Conservation (phyloP, 306 rosid genomes). For the Ochetophila trinervis region DNA sequence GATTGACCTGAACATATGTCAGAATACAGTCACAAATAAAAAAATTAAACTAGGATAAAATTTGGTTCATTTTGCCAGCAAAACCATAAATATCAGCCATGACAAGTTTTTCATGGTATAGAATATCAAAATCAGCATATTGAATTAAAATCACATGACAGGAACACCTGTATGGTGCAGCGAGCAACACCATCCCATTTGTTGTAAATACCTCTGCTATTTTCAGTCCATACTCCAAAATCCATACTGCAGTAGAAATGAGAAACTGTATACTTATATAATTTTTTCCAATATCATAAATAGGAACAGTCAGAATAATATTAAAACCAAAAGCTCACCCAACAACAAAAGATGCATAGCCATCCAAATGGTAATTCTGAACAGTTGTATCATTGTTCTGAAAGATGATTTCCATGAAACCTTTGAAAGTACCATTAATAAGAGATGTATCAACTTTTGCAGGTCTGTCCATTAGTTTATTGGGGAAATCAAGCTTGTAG, state of each 20-base stretch:
- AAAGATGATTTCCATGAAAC: constrained; percentile 80
- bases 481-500: constrained; percentile 81
- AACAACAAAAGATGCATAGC: constrained; percentile 75
- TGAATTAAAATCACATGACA: neutral
- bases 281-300: constrained; percentile 3
- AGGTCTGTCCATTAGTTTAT: constrained; percentile 62
- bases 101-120: neutral
- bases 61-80: neutral
- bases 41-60: too few species aligned
- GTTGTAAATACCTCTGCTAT: constrained; percentile 76
- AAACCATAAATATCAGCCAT: neutral
- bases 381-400: constrained; percentile 80
- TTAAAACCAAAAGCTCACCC: constrained; percentile 58
- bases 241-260: constrained; percentile 68
- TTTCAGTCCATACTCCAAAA: constrained; percentile 80
- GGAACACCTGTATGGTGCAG: constrained; percentile 67
- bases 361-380: constrained; percentile 83
- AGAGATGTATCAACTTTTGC: constrained; percentile 70
- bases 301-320: neutral
- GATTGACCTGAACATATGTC: neutral
- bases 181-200: constrained; percentile 90
- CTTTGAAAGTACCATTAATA: constrained; percentile 67
- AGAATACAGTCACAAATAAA: too few species aligned
- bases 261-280: constrained; percentile 11
- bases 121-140: neutral